Conservation (phyloP, 2,329 filamentous ascomycete genomes). For the Rhinocladiella mackenziei region DNA sequence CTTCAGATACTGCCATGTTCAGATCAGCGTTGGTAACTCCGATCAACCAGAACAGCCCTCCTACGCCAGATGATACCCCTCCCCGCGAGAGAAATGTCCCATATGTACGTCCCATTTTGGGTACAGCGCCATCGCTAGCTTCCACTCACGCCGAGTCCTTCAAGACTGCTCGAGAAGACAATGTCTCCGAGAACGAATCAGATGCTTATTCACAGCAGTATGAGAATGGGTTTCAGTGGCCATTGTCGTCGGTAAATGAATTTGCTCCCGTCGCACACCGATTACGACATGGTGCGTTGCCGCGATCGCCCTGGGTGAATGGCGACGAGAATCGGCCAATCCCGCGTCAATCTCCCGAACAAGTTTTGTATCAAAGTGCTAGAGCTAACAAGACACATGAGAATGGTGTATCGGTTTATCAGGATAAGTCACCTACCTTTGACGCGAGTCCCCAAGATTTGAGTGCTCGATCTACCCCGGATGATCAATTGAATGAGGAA, state of each 20-base stretch:
- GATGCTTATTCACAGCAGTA: slow-evolving; percentile 31
- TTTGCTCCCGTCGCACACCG: slow-evolving; percentile 7
- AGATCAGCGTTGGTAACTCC: slow-evolving; percentile 26
- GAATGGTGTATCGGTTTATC: not conserved
- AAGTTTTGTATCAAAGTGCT: too few relatives aligned
- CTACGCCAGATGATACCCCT: slow-evolving; percentile 72
- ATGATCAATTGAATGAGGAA: not conserved
- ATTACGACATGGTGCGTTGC: slow-evolving; percentile 12
- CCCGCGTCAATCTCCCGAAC: too few relatives aligned
- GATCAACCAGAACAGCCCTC: slow-evolving; percentile 36
- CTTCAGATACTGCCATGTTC: slow-evolving; percentile 28
- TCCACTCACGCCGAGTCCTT: slow-evolving; percentile 68
- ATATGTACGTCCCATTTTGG: slow-evolving; percentile 45
- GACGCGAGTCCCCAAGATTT: slow-evolving; percentile 3
- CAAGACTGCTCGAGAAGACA: slow-evolving; percentile 64
- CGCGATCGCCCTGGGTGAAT: slow-evolving; percentile 19
- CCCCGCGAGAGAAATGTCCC: slow-evolving; percentile 48
- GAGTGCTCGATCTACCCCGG: slow-evolving; percentile 1
- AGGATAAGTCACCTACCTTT: not conserved
- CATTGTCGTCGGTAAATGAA: slow-evolving; percentile 8
- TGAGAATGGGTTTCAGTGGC: slow-evolving; percentile 7
- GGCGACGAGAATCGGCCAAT: slow-evolving; percentile 1
- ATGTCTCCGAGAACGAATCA: slow-evolving; percentile 59
- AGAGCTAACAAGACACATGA: too few relatives aligned
- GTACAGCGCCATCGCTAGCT: slow-evolving; percentile 52